Conservation (phyloP, 768 basidiomycete species). For the Lentinula guzmanii region DNA sequence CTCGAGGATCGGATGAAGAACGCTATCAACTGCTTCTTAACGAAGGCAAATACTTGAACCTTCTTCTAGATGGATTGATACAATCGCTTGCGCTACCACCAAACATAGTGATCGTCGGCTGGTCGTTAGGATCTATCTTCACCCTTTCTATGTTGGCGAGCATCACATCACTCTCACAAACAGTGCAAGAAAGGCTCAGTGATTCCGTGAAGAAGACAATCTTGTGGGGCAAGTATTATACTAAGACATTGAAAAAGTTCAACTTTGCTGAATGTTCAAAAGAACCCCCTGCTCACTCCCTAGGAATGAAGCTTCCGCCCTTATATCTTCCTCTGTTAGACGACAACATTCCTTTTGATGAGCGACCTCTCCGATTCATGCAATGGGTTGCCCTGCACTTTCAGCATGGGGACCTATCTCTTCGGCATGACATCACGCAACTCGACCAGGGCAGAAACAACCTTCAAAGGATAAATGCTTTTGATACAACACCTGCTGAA, state of each 20-base stretch:
- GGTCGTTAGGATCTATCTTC: slow-evolving; percentile 24
- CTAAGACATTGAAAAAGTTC: neutral
- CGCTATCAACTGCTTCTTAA: slow-evolving; percentile 14
- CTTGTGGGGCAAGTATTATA: slow-evolving; percentile 13
- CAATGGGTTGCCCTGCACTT: slow-evolving; percentile 17
- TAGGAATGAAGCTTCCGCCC: slow-evolving; percentile 13
- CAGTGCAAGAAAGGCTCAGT: slow-evolving; percentile 12
- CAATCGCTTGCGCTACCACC: slow-evolving; percentile 12
- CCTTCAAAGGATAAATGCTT: neutral
- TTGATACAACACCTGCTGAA: slow-evolving; percentile 6
- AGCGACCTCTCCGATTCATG: slow-evolving; percentile 12
- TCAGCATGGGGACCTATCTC: slow-evolving; percentile 12
- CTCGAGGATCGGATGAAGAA: slow-evolving; percentile 12
- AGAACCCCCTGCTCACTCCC: slow-evolving; percentile 17
- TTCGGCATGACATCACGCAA: slow-evolving; percentile 1
- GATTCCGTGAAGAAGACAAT: slow-evolving; percentile 16
- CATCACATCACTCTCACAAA: slow-evolving; percentile 13
- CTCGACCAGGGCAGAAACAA: slow-evolving; percentile 8
- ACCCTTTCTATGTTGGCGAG: slow-evolving; percentile 15
- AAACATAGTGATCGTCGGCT: slow-evolving; percentile 17
- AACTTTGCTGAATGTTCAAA: neutral
- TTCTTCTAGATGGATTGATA: slow-evolving; percentile 21
- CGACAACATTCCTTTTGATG: slow-evolving; percentile 13
- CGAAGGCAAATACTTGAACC: slow-evolving; percentile 22
- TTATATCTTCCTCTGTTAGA: slow-evolving; percentile 19